These are phyloP conservation scores for barrel medic (Medicago truncatula) DNA, from an alignment of 306 rosid species.

Conservation along the genomic window MtrunA17r5.0-ANR NC_053046.1:3130501-3131000, in stretches of 20 bases:
- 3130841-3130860: conserved; percentile 51
- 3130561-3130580: conserved; percentile 59
- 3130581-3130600: conserved; percentile 55
- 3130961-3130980: conserved; percentile 47
- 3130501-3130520: conserved; percentile 96
- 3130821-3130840: conserved; percentile 67
- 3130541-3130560: conserved; percentile 80
- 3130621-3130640: conserved; percentile 92
- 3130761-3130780: conserved; percentile 93
- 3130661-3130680: conserved; percentile 72
- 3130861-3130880: conserved; percentile 53
- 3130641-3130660: conserved; percentile 70
- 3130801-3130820: conserved; percentile 76
- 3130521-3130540: conserved; percentile 90
- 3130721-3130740: conserved; percentile 55
- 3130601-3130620: conserved; percentile 70
- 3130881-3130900: conserved; percentile 76
- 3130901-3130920: conserved; percentile 64
- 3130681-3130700: conserved; percentile 73
- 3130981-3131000: conserved; percentile 74
- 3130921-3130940: conserved; percentile 59
- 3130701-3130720: conserved; percentile 42
- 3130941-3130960: conserved; percentile 75
- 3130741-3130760: conserved; percentile 63
- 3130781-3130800: conserved; percentile 74